phyloP scores from a whole-genome alignment of 169 alveolate genomes.

The Babesia ovis region DNA sequence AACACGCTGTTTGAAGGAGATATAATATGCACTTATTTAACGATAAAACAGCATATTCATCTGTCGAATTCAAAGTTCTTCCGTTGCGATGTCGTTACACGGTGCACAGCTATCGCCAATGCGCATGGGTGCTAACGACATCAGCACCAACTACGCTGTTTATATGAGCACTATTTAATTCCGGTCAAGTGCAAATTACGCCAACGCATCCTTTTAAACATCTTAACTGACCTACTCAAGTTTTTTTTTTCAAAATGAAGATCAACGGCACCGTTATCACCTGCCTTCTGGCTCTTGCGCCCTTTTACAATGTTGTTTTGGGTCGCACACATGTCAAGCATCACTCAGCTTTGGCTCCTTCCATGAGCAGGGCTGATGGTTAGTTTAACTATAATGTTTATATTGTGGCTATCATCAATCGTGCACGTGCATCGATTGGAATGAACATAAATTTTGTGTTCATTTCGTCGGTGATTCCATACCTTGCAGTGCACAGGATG shows the following conservation, averaged over 20 bases:
- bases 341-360: conserved; percentile 9
- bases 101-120: conserved; percentile 26
- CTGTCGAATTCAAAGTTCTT: not conserved
- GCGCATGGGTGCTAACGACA: conserved; percentile 37
- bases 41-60: too few relatives aligned
- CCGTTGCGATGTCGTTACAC: conserved; percentile 5
- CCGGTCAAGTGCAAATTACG: not conserved
- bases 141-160: not conserved
- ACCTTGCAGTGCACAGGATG: too few relatives aligned
- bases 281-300: conserved; percentile 21
- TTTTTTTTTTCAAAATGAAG: conserved; percentile 4
- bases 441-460: too few relatives aligned
- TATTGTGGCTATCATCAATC: too few relatives aligned
- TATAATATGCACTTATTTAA: too few relatives aligned
- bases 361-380: conserved; percentile 1
- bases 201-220: not conserved
- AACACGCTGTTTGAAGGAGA: too few relatives aligned
- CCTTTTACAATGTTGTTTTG: not conserved
- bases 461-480: too few relatives aligned
- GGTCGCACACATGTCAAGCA: not conserved
- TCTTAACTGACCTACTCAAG: not conserved
- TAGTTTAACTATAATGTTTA: not conserved
- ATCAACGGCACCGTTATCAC: not conserved
- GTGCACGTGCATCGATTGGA: too few relatives aligned
- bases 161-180: not conserved